phyloP scores from a whole-genome alignment of 2,329 filamentous ascomycete genomes.

The Stemphylium beticola region DNA sequence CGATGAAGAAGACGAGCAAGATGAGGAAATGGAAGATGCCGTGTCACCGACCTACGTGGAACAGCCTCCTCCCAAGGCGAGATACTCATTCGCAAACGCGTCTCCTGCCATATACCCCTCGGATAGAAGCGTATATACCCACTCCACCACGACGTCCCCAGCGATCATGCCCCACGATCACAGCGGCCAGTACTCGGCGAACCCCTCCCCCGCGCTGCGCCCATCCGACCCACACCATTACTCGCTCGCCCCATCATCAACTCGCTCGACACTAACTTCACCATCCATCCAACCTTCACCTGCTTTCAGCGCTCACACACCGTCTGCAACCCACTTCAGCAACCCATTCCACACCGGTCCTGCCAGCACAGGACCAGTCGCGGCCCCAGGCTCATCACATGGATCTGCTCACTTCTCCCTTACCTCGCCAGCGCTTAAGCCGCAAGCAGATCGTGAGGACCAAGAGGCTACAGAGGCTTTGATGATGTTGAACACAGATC shows the following conservation, averaged over 20 bases:
- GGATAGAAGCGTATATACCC: constrained; percentile 43
- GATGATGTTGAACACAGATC: constrained; percentile 84
- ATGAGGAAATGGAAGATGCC: constrained; percentile 50
- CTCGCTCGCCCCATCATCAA: constrained; percentile 51
- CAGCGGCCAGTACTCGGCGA: constrained; percentile 53
- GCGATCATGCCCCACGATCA: constrained; percentile 49
- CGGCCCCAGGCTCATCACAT: constrained; percentile 33
- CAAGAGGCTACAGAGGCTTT: constrained; percentile 86
- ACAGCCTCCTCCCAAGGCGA: constrained; percentile 14
- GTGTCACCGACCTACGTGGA: constrained; percentile 37
- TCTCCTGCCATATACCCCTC: constrained; percentile 48
- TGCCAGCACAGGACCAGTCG: constrained; percentile 29
- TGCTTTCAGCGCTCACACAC: constrained; percentile 51
- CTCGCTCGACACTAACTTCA: constrained; percentile 45
- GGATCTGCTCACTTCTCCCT: constrained; percentile 37
- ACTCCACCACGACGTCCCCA: constrained; percentile 51
- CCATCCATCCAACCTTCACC: constrained; percentile 46
- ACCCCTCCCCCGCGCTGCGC: constrained; percentile 48
- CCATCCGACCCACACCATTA: constrained; percentile 57
- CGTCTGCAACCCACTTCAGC: constrained; percentile 36
- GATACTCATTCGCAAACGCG: constrained; percentile 35
- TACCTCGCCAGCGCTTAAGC: constrained; percentile 46
- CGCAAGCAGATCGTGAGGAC: constrained; percentile 51
- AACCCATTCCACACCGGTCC: constrained; percentile 39
- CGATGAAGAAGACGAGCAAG: constrained; percentile 58